Evolutionary conservation across 495 filamentous ascomycete genomes (phyloP), one percentile per base, ranked within the genome.

Genomic region (Hypoxylon fragiforme): DNA sequence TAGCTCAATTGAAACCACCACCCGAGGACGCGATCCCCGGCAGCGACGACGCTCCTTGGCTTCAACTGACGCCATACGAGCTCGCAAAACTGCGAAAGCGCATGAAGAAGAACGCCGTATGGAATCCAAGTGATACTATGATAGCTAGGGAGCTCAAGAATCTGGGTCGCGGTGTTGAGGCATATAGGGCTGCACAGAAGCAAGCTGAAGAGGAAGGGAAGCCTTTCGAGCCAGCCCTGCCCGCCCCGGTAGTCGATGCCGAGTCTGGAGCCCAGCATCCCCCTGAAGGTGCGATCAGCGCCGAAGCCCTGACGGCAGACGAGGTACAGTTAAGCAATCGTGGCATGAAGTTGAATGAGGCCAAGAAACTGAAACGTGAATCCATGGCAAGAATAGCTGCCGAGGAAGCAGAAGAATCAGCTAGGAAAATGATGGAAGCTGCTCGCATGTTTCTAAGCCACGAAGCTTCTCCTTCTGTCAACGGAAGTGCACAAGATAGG

Each of bases 41-140:
- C 13, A 90, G 88, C 62, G 74, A 82, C 50, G 83, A 92, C 62
- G 75, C 87, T 21, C 94, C 94, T 0, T 98, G 94, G 94, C 78
- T 92, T 54, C 87, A 90, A 44, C 79, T 98, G 31, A 97, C 91
- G 0, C 82, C 86, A 19, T 97, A 85, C 71, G 94, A 98, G 61
- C 90, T 98, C 73, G 92, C 90, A 2, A 85, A 85, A 42, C 76
- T 98, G 11, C 80, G 94, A 38, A 97, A 97, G 73, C 82, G 90
- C 44, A 98, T 98, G 94, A 98, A 98, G 76, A 98, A 98, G 80
- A 98, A 98, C 61, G 89, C 92, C 0, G 84, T 91, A 5, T 98
- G 94, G 94, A 85, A 85, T 30, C 94, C 94, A 0, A 95, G 90
- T 60, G 90, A 95, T 54, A 95, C 95, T 0, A 98, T 98, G 94